These are phyloP conservation scores for Mycena amicta DNA, from an alignment of 768 basidiomycete species.

Conservation along the genomic window DNA sequence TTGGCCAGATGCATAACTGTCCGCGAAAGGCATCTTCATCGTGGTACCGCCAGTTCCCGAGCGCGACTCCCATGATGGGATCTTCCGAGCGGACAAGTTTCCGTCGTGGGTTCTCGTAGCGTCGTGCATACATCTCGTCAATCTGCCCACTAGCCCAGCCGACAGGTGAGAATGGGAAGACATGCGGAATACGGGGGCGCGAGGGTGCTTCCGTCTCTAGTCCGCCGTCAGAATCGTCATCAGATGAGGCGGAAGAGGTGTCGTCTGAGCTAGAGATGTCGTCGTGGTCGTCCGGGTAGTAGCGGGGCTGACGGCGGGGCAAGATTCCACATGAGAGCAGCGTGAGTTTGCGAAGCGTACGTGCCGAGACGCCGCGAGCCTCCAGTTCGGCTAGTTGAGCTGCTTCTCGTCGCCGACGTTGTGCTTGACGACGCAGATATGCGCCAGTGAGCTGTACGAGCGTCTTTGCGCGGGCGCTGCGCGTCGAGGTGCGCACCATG, in stretches of 20 bases:
- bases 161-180: background rate
- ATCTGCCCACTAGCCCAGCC: background rate
- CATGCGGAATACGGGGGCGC: background rate
- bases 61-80: constrained; percentile 17
- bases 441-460: background rate
- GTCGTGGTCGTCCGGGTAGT: background rate
- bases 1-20: constrained; percentile 32
- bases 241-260: background rate
- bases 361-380: background rate
- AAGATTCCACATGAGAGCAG: background rate
- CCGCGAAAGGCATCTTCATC: constrained; percentile 29
- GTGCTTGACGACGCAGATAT: background rate
- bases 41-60: constrained; percentile 10
- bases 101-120: constrained; percentile 11
- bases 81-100: constrained; percentile 13
- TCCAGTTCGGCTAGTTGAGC: background rate
- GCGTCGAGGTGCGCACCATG: background rate
- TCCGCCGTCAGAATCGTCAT: background rate
- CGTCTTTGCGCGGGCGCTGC: background rate
- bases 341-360: background rate
- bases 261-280: background rate
- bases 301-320: background rate
- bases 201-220: background rate
- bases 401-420: background rate
- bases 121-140: constrained; percentile 8